phyloP scores from a whole-genome alignment of 257 asterid species.

The Galeopsis tetrahit region DNA sequence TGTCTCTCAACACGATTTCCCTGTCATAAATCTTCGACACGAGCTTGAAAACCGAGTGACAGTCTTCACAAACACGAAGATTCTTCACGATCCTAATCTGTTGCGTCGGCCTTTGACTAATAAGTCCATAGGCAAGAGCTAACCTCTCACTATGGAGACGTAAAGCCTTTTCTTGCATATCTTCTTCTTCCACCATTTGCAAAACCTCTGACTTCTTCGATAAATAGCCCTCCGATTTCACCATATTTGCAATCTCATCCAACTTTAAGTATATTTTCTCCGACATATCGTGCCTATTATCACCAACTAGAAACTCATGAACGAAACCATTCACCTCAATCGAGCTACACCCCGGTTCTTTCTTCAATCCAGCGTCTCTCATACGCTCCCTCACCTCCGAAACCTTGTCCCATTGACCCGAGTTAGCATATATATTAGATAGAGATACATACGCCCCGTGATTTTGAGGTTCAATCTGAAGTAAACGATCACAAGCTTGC shows the following conservation, averaged over 20 bases:
- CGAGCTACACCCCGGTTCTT: constrained; percentile 86
- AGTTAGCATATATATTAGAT: constrained; percentile 68
- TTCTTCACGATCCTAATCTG: constrained; percentile 74
- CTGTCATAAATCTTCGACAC: constrained; percentile 64
- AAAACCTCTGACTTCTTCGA: constrained; percentile 60
- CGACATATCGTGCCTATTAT: constrained; percentile 55
- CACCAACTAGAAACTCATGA: constrained; percentile 74
- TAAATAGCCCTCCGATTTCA: constrained; percentile 54
- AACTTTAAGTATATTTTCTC: constrained; percentile 59
- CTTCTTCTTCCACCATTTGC: constrained; percentile 73
- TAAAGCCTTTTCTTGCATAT: constrained; percentile 72
- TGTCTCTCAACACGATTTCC: constrained; percentile 74
- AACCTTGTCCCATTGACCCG: constrained; percentile 70
- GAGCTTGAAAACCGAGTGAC: constrained; percentile 69
- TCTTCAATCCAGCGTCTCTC: constrained; percentile 71
- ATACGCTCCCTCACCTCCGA: constrained; percentile 59
- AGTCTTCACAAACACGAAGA: constrained; percentile 76
- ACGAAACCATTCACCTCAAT: constrained; percentile 69
- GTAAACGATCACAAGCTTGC: constrained; percentile 51
- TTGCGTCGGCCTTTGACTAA: constrained; percentile 47
- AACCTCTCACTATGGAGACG: constrained; percentile 74
- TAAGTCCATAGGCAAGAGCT: constrained; percentile 77
- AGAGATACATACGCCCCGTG: constrained; percentile 70
- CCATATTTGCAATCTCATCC: constrained; percentile 57
- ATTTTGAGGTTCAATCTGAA: constrained; percentile 70